Conservation (phyloP, 257 asterid species). For the Forsythia suspensa region DNA sequence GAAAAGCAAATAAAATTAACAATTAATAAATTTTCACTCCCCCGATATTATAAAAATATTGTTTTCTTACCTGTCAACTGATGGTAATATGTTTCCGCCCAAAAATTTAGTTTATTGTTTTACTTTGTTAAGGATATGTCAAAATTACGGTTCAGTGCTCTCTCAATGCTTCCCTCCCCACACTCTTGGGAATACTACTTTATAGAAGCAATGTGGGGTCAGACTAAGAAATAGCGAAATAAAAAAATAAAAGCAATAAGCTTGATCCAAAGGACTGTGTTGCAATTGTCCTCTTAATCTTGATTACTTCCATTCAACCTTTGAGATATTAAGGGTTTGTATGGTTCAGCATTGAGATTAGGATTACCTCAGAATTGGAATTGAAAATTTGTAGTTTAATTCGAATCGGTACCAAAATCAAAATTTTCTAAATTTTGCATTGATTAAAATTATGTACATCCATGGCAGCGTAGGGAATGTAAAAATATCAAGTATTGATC, state of each 20-base stretch:
- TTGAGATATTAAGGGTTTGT: neutral
- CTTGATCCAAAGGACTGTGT: neutral
- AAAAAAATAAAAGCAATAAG: no score
- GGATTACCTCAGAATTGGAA: no score
- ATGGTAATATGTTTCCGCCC: neutral
- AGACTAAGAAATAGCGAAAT: neutral
- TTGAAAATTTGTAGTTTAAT: no score
- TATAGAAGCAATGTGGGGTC: neutral
- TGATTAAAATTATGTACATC: no score
- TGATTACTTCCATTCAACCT: neutral
- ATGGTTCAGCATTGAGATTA: neutral
- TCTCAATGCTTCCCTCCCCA: neutral
- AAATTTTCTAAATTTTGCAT: no score
- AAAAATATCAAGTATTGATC: neutral
- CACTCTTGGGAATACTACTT: neutral
- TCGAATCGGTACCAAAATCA: neutral
- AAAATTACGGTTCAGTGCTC: neutral
- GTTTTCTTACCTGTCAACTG: neutral
- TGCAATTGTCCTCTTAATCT: neutral
- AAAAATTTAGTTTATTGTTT: neutral
- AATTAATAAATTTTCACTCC: no score
- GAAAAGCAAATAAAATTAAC: no score
- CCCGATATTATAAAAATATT: neutral
- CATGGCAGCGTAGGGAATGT: neutral
- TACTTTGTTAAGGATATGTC: neutral